These are phyloP conservation scores for Sugiyamaella grinbergsii DNA, from an alignment of 1,139 yeast species.

Conservation along the genomic window DNA sequence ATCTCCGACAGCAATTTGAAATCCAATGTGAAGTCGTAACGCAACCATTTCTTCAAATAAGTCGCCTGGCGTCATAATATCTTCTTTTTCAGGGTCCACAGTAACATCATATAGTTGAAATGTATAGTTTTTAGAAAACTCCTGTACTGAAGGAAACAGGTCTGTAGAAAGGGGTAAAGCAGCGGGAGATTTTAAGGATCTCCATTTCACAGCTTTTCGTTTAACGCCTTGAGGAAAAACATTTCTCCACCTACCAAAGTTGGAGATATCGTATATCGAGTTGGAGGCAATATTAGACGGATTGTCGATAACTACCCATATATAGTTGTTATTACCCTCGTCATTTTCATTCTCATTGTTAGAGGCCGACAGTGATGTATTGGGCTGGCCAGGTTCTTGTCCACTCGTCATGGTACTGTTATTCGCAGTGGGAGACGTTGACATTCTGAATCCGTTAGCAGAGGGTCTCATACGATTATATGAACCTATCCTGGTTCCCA, in stretches of 20 bases:
- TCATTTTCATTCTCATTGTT: conserved; percentile 7
- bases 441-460: conserved; percentile 2
- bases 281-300: conserved; percentile 37
- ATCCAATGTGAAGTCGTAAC: conserved; percentile 78
- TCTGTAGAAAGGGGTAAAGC: conserved; percentile 81
- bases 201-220: conserved; percentile 80
- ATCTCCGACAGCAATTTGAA: conserved; percentile 81
- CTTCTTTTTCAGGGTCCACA: conserved; percentile 56
- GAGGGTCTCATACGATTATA: neutral
- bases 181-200: conserved; percentile 90
- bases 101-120: conserved; percentile 67
- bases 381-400: conserved; percentile 6
- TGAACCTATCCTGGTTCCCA: conserved; percentile 14
- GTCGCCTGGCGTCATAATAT: conserved; percentile 57
- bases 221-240: conserved; percentile 74
- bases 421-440: conserved; percentile 11
- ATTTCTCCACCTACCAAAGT: conserved; percentile 80
- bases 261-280: conserved; percentile 34
- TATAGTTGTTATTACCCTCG: conserved; percentile 29
- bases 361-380: neutral
- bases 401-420: neutral
- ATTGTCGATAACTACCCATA: conserved; percentile 38
- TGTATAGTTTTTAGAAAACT: conserved; percentile 50
- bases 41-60: conserved; percentile 87
- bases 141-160: conserved; percentile 68